Evolutionary conservation across 2,329 filamentous ascomycete genomes (phyloP), one percentile per base, ranked within the genome.

Genomic region (Diplocarpon rosae): DNA sequence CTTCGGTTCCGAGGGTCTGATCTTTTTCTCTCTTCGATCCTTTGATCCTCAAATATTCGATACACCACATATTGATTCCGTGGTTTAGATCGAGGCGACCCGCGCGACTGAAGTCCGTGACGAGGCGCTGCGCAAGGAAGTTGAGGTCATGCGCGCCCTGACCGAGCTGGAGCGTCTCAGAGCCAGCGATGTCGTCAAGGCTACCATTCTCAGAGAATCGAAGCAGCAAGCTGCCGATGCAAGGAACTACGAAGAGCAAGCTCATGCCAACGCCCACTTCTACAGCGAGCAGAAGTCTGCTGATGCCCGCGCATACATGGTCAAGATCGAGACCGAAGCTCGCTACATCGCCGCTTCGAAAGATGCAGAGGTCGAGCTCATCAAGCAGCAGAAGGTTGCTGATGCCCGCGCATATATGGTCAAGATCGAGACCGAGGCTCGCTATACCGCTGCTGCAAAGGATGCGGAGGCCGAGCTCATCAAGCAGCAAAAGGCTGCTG

Each of bases 121-220:
- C 64, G 83, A 87, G 40, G 85, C 92, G 54, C 70, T 94, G 42
- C 85, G 87, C 69, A 80, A 75, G 52, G 72, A 81, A 12, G 85
- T 94, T 49, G 79, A 93, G 66, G 67, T 78, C 54, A 85, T 82
- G 71, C 80, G 83, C 45, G 86, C 84, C 0, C 75, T 76, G 28
- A 88, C 86, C 53, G 85, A 92, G 66, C 70, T 92, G 46, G 87
- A 93, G 63, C 77, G 84, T 46, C 76, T 87, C 29, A 74, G 86
- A 54, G 87, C 86, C 8, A 76, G 69, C 3, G 83, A 86, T 51
- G 84, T 93, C 55, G 85, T 85, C 45, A 80, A 86, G 65, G 85
- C 85, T 46, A 77, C 75, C 46, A 85, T 87, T 52, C 63, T 67
- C 2, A 74, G 79, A 43, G 82, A 87, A 64, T 71, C 77, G 24